These are phyloP conservation scores for Kalaharituber pfeilii DNA, from an alignment of 2,329 filamentous ascomycete genomes.

Conservation along the genomic window DNA sequence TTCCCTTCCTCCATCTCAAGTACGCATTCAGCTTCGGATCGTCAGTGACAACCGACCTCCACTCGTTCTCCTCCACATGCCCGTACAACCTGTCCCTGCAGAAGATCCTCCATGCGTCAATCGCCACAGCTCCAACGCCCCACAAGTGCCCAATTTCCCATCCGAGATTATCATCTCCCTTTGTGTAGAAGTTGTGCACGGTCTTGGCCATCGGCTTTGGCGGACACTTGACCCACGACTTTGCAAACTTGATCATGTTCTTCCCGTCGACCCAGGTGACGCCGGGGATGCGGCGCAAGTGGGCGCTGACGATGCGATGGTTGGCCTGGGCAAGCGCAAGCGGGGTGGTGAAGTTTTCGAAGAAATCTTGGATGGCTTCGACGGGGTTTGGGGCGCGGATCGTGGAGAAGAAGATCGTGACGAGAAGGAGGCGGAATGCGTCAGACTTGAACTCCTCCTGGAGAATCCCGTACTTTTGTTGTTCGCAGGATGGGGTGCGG, in stretches of 20 bases:
- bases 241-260: too few relatives aligned
- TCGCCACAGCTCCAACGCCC: conserved; percentile 56
- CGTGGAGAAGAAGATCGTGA: not conserved
- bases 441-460: too few relatives aligned
- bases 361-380: not conserved
- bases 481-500: too few relatives aligned
- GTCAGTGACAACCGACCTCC: too few relatives aligned
- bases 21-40: too few relatives aligned
- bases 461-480: too few relatives aligned
- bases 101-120: conserved; percentile 89
- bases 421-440: not conserved
- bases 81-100: conserved; percentile 63
- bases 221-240: too few relatives aligned
- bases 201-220: too few relatives aligned
- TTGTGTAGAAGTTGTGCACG: too few relatives aligned
- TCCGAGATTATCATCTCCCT: conserved; percentile 30
- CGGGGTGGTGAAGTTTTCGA: not conserved
- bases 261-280: too few relatives aligned
- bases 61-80: too few relatives aligned
- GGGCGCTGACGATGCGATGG: conserved; percentile 5
- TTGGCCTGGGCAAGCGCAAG: conserved; percentile 2
- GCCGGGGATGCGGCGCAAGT: not conserved
- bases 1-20: too few relatives aligned
- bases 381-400: not conserved
- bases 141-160: conserved; percentile 83